Conservation (phyloP, 148 eudicot species). For the Pouteria glomerata region DNA sequence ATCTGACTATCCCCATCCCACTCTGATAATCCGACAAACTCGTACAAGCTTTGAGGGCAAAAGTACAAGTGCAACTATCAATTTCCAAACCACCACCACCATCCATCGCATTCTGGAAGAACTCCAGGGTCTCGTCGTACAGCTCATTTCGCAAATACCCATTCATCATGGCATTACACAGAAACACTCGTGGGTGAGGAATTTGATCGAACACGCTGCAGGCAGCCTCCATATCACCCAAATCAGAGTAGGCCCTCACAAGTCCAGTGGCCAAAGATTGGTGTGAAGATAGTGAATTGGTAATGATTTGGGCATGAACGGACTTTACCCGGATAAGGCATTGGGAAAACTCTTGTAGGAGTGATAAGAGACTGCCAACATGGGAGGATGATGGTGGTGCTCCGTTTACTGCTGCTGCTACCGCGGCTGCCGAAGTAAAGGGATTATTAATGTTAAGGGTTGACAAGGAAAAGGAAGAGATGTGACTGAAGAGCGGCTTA, state of each 20-base stretch:
- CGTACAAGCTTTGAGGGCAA: conserved; percentile 3
- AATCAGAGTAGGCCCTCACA: neutral
- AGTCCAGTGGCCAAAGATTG: neutral
- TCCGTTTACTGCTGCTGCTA: neutral
- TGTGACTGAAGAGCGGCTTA: neutral
- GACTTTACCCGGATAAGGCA: neutral
- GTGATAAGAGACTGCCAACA: neutral
- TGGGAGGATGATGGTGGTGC: neutral
- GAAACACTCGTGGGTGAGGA: neutral
- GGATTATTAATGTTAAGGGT: no score
- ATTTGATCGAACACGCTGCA: conserved; percentile 1
- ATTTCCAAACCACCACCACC: neutral
- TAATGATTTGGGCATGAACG: neutral
- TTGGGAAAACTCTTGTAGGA: neutral
- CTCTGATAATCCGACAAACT: neutral
- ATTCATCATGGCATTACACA: conserved; percentile 5
- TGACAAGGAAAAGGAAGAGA: neutral
- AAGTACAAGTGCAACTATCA: conserved; percentile 7
- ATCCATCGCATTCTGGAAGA: neutral
- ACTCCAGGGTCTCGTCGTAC: neutral
- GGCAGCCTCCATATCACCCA: neutral
- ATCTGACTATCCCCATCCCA: neutral
- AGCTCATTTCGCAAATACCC: conserved; percentile 1
- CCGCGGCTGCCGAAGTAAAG: neutral
- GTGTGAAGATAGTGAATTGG: neutral